Conservation (phyloP, 202 grass and related monocot genomes). For the Carex arenaria region DNA sequence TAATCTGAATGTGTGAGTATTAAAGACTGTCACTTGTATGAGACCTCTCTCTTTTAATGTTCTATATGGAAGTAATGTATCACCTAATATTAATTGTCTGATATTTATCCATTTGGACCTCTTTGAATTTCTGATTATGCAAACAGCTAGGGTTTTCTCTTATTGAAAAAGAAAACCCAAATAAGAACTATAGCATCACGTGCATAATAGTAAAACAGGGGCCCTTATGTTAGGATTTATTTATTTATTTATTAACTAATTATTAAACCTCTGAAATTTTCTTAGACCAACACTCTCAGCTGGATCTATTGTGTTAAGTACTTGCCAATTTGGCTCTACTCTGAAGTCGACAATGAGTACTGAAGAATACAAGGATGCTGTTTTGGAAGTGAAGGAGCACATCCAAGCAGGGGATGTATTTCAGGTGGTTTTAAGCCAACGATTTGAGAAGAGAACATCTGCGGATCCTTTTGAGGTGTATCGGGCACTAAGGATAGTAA, state of each 20-base stretch:
- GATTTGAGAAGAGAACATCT: conserved; percentile 74
- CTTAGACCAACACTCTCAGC: conserved; percentile 60
- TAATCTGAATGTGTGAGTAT: conserved; percentile 62
- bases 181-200: not conserved
- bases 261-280: not conserved
- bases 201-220: not conserved
- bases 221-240: not conserved
- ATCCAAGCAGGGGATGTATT: conserved; percentile 79
- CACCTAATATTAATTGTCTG: not conserved
- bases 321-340: conserved; percentile 36
- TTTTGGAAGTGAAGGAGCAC: conserved; percentile 64
- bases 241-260: not conserved
- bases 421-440: conserved; percentile 80
- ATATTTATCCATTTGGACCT: not conserved
- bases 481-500: conserved; percentile 70
- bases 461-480: conserved; percentile 85
- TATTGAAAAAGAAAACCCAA: not conserved
- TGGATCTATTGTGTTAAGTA: conserved; percentile 51
- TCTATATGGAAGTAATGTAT: not conserved
- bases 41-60: not conserved
- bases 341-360: conserved; percentile 57
- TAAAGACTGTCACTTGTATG: not conserved
- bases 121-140: not conserved
- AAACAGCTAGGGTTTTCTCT: not conserved
- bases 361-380: conserved; percentile 61